Conservation (phyloP, 2,329 filamentous ascomycete species). For the Teratosphaeria gauchensis region DNA sequence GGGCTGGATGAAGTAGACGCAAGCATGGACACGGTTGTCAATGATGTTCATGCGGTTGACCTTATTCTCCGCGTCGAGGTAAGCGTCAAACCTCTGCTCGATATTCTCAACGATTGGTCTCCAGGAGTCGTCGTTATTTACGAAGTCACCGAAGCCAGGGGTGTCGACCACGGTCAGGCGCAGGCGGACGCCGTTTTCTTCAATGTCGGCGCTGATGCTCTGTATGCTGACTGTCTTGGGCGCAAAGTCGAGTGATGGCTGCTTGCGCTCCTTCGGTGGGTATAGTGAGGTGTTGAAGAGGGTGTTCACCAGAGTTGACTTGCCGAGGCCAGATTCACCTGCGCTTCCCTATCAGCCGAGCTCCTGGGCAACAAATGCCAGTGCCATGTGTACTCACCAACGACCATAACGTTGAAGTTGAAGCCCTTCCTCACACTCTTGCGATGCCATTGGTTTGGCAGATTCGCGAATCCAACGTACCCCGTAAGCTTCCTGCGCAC, state of each 20-base stretch:
- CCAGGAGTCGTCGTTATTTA: slow-evolving; percentile 99
- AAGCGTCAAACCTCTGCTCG: slow-evolving; percentile 96
- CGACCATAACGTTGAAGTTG: slow-evolving; percentile 99
- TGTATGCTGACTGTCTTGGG: slow-evolving; percentile 63
- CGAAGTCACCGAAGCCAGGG: slow-evolving; percentile 95
- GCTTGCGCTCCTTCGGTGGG: slow-evolving; percentile 96
- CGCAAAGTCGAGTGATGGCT: slow-evolving; percentile 92
- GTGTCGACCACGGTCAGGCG: slow-evolving; percentile 96
- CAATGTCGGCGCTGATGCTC: slow-evolving; percentile 57
- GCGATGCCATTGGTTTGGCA: slow-evolving; percentile 99
- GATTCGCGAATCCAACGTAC: slow-evolving; percentile 96
- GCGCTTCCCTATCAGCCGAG: slow-evolving; percentile 5
- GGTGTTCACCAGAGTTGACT: slow-evolving; percentile 98
- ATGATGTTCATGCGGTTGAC: slow-evolving; percentile 99
- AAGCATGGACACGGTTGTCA: slow-evolving; percentile 97
- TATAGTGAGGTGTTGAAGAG: slow-evolving; percentile 99
- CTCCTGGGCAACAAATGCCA: background rate
- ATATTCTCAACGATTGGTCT: slow-evolving; percentile 99
- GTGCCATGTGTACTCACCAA: slow-evolving; percentile 58
- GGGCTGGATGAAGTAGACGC: slow-evolving; percentile 99
- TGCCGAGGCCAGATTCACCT: slow-evolving; percentile 99
- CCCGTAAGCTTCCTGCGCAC: slow-evolving; percentile 96
- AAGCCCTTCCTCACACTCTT: slow-evolving; percentile 99
- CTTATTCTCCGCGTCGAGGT: slow-evolving; percentile 99
- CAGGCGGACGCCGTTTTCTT: slow-evolving; percentile 95